Percentiles rank a stretch among this genome's conserved stretches.
Evolutionary conservation across 108 stramenopile species (phyloP).

Genomic region (Nitzschia putrida): DNA sequence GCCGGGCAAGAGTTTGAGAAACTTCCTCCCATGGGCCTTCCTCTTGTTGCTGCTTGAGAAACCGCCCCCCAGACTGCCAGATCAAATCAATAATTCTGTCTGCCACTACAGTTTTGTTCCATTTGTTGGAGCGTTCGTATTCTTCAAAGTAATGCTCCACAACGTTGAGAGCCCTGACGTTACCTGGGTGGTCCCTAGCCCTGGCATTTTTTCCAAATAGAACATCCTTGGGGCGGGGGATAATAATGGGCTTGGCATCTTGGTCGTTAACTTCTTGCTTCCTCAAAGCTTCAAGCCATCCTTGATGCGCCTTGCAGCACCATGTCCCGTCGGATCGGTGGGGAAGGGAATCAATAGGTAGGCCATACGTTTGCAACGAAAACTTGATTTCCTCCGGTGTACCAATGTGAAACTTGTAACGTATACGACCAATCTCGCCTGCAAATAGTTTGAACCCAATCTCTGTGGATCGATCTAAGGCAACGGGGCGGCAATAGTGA

Average conservation of each 20-base stretch:
- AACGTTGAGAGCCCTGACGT: slow-evolving; percentile 10
- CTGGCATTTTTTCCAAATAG: slow-evolving; percentile 25
- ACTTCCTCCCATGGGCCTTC: slow-evolving; percentile 9
- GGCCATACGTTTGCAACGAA: slow-evolving; percentile 28
- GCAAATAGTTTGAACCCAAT: slow-evolving; percentile 11
- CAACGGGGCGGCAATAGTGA: neutral
- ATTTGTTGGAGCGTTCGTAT: slow-evolving; percentile 21
- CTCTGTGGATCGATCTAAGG: neutral
- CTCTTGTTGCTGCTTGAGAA: slow-evolving; percentile 7
- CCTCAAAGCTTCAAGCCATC: slow-evolving; percentile 16
- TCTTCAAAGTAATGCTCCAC: slow-evolving; percentile 16
- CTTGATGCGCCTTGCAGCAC: slow-evolving; percentile 1
- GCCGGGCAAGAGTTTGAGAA: neutral
- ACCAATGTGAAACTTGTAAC: neutral
- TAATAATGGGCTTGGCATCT: neutral
- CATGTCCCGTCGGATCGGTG: neutral
- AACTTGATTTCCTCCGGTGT: slow-evolving; percentile 9
- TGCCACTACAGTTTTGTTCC: slow-evolving; percentile 25
- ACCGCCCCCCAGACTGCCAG: slow-evolving; percentile 14
- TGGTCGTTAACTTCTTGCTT: neutral
- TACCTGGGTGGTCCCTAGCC: slow-evolving; percentile 12
- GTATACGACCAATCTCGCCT: neutral
- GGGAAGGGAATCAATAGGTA: slow-evolving; percentile 1
- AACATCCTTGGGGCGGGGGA: slow-evolving; percentile 26
- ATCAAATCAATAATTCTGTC: slow-evolving; percentile 12